phyloP scores from a whole-genome alignment of 1,284 basidiomycete genomes.

The Butyriboletus appendiculatus region DNA sequence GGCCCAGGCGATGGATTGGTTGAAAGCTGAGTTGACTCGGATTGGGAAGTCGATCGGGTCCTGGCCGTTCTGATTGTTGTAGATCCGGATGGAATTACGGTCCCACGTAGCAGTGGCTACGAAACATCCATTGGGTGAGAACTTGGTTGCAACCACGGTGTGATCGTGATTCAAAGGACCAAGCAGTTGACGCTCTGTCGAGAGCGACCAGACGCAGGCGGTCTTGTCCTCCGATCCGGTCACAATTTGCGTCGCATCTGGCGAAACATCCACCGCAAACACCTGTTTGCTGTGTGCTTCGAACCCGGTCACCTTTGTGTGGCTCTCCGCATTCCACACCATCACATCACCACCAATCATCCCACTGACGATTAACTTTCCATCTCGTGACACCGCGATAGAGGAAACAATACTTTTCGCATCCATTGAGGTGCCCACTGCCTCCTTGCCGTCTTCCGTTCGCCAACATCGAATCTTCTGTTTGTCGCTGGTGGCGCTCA shows the following conservation, averaged over 20 bases:
- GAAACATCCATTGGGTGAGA: not conserved
- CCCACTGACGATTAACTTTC: constrained; percentile 12
- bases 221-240: not conserved
- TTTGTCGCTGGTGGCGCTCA: not conserved
- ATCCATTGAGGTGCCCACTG: not conserved
- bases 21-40: not conserved
- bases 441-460: constrained; percentile 5
- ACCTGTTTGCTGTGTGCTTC: not conserved
- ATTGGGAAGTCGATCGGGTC: not conserved
- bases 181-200: not conserved
- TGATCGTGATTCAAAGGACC: not conserved
- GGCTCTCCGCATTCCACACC: not conserved
- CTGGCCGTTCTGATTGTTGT: not conserved
- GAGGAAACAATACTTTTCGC: not conserved
- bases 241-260: not conserved
- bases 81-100: not conserved
- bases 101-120: not conserved
- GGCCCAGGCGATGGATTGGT: not conserved
- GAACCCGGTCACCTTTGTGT: not conserved
- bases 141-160: not conserved
- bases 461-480: constrained; percentile 5
- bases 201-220: not conserved
- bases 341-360: not conserved
- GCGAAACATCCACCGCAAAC: constrained; percentile 1
- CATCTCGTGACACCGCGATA: constrained; percentile 7